Conservation (phyloP, 495 filamentous ascomycete species). For the Penicillium coprophilum region DNA sequence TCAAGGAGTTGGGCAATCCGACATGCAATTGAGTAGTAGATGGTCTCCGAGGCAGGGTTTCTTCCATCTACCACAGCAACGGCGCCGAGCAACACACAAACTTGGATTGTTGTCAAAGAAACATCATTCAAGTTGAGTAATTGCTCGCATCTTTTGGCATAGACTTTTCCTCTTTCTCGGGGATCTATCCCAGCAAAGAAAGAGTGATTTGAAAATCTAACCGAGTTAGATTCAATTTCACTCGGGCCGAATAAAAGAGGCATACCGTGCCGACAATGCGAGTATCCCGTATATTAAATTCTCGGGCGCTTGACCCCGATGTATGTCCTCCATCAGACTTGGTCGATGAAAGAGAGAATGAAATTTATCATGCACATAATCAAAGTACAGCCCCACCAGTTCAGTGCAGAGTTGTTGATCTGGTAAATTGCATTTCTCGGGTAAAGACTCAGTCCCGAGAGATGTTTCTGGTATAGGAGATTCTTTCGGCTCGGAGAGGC, state of each 20-base stretch:
- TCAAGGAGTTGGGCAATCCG: constrained; percentile 26
- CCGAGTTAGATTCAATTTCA: neutral
- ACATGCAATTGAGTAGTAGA: constrained; percentile 25
- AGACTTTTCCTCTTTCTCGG: constrained; percentile 24
- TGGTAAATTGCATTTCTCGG: constrained; percentile 9
- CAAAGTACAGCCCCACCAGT: constrained; percentile 39
- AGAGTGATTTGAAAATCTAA: constrained; percentile 29
- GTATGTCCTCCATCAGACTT: constrained; percentile 29
- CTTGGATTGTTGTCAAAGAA: constrained; percentile 37
- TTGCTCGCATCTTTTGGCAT: constrained; percentile 21
- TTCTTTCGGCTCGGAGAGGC: neutral
- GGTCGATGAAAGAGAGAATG: constrained; percentile 41
- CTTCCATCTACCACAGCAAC: constrained; percentile 24
- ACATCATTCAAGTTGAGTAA: constrained; percentile 34
- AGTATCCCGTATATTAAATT: constrained; percentile 34
- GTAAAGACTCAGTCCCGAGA: neutral
- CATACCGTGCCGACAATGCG: constrained; percentile 32
- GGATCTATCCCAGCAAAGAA: constrained; percentile 24
- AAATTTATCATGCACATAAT: constrained; percentile 43
- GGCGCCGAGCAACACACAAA: constrained; percentile 38
- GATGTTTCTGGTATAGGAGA: neutral
- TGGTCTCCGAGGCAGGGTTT: constrained; percentile 18
- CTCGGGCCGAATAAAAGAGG: neutral
- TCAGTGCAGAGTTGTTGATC: constrained; percentile 25
- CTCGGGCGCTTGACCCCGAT: constrained; percentile 15